Percentiles rank a stretch among this genome's conserved stretches.
These are phyloP conservation scores for Paratinospora sagittata DNA, from an alignment of 164 flowering plant species.

Conservation along the genomic window DNA sequence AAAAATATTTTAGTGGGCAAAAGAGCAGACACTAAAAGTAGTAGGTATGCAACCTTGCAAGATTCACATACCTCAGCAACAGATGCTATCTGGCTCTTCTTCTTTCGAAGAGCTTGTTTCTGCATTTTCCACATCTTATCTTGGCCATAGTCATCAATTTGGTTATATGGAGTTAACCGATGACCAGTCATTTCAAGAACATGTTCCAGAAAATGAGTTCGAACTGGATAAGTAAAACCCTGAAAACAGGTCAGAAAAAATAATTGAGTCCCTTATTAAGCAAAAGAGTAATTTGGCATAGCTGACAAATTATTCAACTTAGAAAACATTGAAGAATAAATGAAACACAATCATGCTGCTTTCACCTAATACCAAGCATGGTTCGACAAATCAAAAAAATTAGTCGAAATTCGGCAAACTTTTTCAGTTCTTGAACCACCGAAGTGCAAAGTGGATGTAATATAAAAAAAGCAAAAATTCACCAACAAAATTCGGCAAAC, in stretches of 20 bases:
- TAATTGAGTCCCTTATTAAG: not conserved
- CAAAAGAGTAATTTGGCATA: not conserved
- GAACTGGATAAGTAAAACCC: slow-evolving; percentile 87
- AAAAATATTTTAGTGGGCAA: not conserved
- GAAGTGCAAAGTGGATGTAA: too few species aligned
- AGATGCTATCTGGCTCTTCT: slow-evolving; percentile 77
- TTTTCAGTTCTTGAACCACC: too few species aligned
- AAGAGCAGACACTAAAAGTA: not conserved
- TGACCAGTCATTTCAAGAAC: slow-evolving; percentile 72
- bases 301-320: not conserved
- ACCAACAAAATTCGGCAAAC: too few species aligned
- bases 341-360: not conserved
- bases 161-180: slow-evolving; percentile 58
- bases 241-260: slow-evolving; percentile 19
- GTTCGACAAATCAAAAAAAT: too few species aligned
- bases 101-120: slow-evolving; percentile 61
- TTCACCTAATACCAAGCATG: not conserved
- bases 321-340: not conserved
- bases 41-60: slow-evolving; percentile 1
- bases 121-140: slow-evolving; percentile 70
- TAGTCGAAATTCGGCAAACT: too few species aligned
- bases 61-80: slow-evolving; percentile 53
- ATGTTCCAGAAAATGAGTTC: slow-evolving; percentile 65
- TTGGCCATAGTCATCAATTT: slow-evolving; percentile 83
- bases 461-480: too few species aligned